These are phyloP conservation scores for Cyberlindnera maclurae DNA, from an alignment of 805 yeast genomes.

Conservation along the genomic window DNA sequence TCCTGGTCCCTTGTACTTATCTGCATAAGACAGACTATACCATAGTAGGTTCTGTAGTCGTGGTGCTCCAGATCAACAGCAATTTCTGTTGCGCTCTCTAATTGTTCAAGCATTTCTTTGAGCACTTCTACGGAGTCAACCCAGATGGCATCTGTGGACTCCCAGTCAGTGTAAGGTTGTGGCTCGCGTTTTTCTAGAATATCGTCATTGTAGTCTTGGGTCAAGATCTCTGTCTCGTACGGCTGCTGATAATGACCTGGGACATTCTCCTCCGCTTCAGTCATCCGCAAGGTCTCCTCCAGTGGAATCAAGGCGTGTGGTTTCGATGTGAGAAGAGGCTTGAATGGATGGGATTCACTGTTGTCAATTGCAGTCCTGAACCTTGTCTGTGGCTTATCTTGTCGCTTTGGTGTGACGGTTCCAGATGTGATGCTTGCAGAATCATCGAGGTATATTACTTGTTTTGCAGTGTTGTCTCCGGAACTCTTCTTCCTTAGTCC, in stretches of 20 bases:
- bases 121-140: conserved; percentile 55
- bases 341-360: conserved; percentile 63
- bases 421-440: conserved; percentile 14
- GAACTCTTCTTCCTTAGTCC: conserved; percentile 17
- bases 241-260: conserved; percentile 75
- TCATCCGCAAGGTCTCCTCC: conserved; percentile 40
- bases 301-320: conserved; percentile 61
- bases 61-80: conserved; percentile 97
- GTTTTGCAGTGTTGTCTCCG: conserved; percentile 7
- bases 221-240: conserved; percentile 64
- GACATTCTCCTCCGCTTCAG: conserved; percentile 30
- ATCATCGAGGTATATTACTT: conserved; percentile 47
- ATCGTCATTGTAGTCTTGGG: conserved; percentile 58
- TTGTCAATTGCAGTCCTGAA: conserved; percentile 62
- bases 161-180: conserved; percentile 55
- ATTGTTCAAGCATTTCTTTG: conserved; percentile 43
- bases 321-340: conserved; percentile 62
- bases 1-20: conserved; percentile 76
- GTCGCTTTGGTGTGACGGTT: conserved; percentile 22
- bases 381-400: conserved; percentile 61
- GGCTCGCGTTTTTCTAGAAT: conserved; percentile 43
- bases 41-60: conserved; percentile 83
- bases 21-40: conserved; percentile 90
- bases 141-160: conserved; percentile 56
- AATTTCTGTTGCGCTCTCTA: conserved; percentile 49